A percentile compares a stretch with the other conserved stretches of the same genome.
Evolutionary conservation across 805 yeast species (phyloP).

Genomic region (Barnettozyma siamensis): DNA sequence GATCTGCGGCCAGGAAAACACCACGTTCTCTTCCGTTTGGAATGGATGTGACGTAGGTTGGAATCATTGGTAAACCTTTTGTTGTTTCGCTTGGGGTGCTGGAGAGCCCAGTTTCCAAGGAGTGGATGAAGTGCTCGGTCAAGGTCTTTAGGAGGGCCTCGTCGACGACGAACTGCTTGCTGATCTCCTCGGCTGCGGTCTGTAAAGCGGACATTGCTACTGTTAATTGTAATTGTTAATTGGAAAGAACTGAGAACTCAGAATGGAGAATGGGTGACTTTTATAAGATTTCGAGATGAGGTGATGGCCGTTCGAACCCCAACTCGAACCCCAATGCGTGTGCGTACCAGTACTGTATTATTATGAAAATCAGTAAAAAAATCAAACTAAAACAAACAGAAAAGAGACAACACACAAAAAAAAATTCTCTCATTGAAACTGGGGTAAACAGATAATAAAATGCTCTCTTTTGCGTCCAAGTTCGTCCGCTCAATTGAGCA

Average conservation of each 20-base stretch:
- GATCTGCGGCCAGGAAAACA: constrained; percentile 79
- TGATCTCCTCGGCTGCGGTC: constrained; percentile 15
- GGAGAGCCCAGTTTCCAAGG: constrained; percentile 55
- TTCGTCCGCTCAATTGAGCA: constrained; percentile 52
- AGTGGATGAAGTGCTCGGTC: constrained; percentile 47
- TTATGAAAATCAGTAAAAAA: no score
- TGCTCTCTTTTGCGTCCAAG: constrained; percentile 64
- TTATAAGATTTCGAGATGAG: neutral
- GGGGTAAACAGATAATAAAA: no score
- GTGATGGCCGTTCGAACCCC: neutral
- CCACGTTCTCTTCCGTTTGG: constrained; percentile 88
- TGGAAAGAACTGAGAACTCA: no score
- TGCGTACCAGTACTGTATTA: no score
- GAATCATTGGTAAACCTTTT: constrained; percentile 81
- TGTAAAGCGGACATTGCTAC: constrained; percentile 5
- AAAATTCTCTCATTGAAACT: no score
- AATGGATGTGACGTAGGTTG: constrained; percentile 77
- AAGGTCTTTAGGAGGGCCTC: constrained; percentile 17
- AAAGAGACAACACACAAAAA: no score
- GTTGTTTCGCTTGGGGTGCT: constrained; percentile 32
- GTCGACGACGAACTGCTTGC: constrained; percentile 19
- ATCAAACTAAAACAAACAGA: neutral
- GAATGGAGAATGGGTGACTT: no score
- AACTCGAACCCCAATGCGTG: neutral
- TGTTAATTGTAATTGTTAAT: no score